Evolutionary conservation across 371 early-diverging fungal species (phyloP).

Genomic region (Mucor irregularis): DNA sequence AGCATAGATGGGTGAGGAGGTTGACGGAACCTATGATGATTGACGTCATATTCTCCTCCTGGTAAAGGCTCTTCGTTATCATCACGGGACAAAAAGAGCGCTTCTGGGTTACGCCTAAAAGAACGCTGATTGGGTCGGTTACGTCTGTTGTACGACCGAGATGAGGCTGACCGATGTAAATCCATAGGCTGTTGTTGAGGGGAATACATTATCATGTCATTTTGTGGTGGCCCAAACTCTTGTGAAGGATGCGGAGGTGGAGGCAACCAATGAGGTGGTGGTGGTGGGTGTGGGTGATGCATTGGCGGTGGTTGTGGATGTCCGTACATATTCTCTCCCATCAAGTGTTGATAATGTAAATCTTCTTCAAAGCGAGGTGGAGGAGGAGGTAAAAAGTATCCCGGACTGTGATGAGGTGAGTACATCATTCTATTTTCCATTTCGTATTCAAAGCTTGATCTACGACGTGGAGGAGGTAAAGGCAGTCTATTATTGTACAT

Average conservation of each 20-base stretch:
- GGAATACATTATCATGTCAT: neutral
- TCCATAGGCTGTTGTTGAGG: conserved; percentile 3
- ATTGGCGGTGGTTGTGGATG: neutral
- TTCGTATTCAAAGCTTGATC: neutral
- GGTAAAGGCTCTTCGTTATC: neutral
- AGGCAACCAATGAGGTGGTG: neutral
- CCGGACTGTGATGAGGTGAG: neutral
- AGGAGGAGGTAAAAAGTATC: neutral
- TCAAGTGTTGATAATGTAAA: neutral
- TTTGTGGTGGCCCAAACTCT: neutral
- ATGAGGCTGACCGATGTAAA: conserved; percentile 13
- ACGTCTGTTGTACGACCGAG: conserved; percentile 10
- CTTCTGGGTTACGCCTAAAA: neutral
- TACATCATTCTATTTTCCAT: too few relatives aligned
- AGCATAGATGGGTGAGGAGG: neutral
- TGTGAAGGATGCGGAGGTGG: conserved; percentile 3
- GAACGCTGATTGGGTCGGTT: neutral
- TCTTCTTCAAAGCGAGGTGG: neutral
- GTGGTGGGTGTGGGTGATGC: conserved; percentile 5
- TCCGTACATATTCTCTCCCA: conserved; percentile 1
- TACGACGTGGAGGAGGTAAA: neutral
- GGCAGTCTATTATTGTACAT: neutral
- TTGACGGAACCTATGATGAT: neutral
- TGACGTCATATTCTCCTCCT: neutral
- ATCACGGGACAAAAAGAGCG: neutral